A percentile compares a stretch with the other conserved stretches of the same genome.
Evolutionary conservation across 73 alveolate species (phyloP).

Genomic region (Stentor coeruleus): DNA sequence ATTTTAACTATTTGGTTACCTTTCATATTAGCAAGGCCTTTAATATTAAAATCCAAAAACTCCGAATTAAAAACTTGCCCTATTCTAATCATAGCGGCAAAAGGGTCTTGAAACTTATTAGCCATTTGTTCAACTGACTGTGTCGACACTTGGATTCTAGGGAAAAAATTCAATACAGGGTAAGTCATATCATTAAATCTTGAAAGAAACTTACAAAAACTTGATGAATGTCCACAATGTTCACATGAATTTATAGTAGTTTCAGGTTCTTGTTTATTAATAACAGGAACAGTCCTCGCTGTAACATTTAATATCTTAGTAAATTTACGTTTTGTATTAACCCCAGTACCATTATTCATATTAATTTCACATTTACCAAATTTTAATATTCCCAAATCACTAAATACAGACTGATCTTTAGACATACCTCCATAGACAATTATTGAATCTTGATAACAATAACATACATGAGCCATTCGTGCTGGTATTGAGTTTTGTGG

Average conservation of each 20-base stretch:
- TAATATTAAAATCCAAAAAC: not conserved
- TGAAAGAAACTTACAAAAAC: not conserved
- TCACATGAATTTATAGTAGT: not conserved
- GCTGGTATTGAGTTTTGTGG: not conserved
- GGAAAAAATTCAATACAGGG: not conserved
- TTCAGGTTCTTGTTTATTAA: not conserved
- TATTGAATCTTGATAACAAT: too few species aligned
- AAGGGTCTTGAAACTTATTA: not conserved
- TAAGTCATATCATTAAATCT: not conserved
- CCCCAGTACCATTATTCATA: not conserved
- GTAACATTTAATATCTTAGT: not conserved
- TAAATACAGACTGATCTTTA: not conserved
- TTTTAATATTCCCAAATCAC: not conserved
- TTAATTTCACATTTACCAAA: not conserved
- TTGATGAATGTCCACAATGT: not conserved
- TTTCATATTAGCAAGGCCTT: not conserved
- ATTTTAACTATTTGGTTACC: not conserved
- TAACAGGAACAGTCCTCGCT: not conserved
- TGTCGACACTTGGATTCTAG: not conserved
- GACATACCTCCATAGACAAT: not conserved
- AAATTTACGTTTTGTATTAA: not conserved
- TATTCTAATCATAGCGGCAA: not conserved
- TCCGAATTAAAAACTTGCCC: not conserved
- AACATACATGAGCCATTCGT: not conserved
- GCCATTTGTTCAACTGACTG: not conserved